These are phyloP conservation scores for Serendipita sp. DNA, from an alignment of 768 basidiomycete genomes.

Conservation along the genomic window DNA sequence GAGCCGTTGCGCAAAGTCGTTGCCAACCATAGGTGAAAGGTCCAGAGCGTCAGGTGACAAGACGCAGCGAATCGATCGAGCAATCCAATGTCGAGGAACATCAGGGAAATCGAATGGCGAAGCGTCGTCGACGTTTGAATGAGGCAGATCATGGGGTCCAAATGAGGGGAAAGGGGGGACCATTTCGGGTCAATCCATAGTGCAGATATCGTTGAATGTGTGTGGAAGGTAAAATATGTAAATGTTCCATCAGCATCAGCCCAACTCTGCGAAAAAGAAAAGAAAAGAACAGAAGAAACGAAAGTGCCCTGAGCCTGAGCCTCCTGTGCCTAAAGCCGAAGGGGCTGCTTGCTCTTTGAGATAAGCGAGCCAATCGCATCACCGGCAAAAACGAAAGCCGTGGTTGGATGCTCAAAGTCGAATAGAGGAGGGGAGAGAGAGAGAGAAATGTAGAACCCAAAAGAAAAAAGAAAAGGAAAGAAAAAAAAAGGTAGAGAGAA, in stretches of 20 bases:
- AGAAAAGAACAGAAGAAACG: no score
- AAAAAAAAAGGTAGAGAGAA: background rate
- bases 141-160: background rate
- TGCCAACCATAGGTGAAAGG: no score
- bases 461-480: slow-evolving; percentile 7
- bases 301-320: no score
- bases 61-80: no score
- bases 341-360: background rate
- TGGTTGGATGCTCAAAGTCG: slow-evolving; percentile 9
- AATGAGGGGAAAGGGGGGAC: background rate
- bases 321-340: no score
- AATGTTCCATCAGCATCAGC: background rate
- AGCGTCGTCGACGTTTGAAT: background rate
- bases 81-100: background rate
- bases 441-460: background rate
- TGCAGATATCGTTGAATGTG: background rate
- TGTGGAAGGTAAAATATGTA: background rate
- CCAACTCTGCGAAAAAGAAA: no score
- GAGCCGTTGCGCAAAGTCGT: no score
- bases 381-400: background rate
- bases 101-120: background rate
- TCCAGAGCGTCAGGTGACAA: no score
- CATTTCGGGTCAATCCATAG: background rate
- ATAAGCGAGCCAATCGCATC: background rate
- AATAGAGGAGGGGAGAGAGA: slow-evolving; percentile 4